These are phyloP conservation scores for Tetraselmis striata DNA, from an alignment of 139 green algal species.

Conservation along the genomic window DNA sequence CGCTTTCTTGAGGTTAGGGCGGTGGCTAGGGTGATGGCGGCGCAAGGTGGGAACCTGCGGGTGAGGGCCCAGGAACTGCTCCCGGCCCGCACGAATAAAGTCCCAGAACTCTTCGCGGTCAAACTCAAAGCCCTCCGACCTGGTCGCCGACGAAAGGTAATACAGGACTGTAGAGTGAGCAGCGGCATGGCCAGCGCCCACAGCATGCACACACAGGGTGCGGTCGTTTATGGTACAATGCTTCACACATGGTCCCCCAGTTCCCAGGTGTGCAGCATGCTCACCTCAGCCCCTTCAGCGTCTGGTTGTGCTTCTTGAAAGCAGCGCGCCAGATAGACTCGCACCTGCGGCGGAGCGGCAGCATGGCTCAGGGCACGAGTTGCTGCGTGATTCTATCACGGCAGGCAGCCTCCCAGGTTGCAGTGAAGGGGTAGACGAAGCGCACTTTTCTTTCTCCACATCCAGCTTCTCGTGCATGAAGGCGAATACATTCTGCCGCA, in stretches of 20 bases:
- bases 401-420: not conserved
- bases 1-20: no score
- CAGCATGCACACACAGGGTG: no score
- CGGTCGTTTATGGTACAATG: no score
- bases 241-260: no score
- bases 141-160: not conserved
- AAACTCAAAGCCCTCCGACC: conserved; percentile 7
- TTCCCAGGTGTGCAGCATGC: no score
- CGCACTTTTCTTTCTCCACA: not conserved
- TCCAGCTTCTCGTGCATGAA: conserved; percentile 20
- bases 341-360: no score
- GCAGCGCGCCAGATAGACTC: not conserved
- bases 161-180: no score
- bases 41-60: no score
- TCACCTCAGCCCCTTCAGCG: not conserved
- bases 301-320: not conserved
- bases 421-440: not conserved
- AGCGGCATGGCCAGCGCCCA: no score
- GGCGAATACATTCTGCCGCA: conserved; percentile 15
- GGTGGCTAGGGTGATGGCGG: no score
- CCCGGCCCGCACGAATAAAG: conserved; percentile 8
- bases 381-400: no score
- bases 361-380: no score
- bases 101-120: conserved; percentile 21
- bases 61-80: conserved; percentile 15